Evolutionary conservation across 2,329 filamentous ascomycete species (phyloP).

Genomic region (Fonsecaea erecta): DNA sequence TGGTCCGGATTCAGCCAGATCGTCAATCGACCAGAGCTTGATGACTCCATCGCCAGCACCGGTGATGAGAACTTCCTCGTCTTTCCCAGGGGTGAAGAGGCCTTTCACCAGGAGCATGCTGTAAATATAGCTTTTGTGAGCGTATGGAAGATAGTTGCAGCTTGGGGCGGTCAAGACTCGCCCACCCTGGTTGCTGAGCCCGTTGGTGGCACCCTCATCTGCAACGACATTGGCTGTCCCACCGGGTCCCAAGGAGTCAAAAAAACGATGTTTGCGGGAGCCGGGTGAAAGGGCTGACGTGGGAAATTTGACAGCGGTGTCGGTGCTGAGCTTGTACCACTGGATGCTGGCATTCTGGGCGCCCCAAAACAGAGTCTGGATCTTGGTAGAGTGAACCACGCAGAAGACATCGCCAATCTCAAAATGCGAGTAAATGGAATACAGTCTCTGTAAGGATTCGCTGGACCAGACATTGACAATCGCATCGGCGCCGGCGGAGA

Average conservation of each 20-base stretch:
- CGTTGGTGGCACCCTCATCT: slow-evolving; percentile 52
- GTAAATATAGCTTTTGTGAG: slow-evolving; percentile 94
- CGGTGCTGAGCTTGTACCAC: slow-evolving; percentile 78
- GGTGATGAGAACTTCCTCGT: slow-evolving; percentile 80
- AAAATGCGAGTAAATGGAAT: slow-evolving; percentile 90
- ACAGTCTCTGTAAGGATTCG: slow-evolving; percentile 71
- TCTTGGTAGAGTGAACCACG: slow-evolving; percentile 79
- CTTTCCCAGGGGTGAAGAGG: slow-evolving; percentile 69
- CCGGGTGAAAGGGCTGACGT: slow-evolving; percentile 71
- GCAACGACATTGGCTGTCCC: slow-evolving; percentile 67
- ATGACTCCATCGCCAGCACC: slow-evolving; percentile 93
- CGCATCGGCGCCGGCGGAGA: slow-evolving; percentile 91
- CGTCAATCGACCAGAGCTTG: slow-evolving; percentile 73
- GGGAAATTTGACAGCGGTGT: slow-evolving; percentile 62
- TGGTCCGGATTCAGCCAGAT: slow-evolving; percentile 60
- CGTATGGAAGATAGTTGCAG: slow-evolving; percentile 81
- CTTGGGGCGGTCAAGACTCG: slow-evolving; percentile 79
- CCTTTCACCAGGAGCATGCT: slow-evolving; percentile 88
- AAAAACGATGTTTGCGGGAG: slow-evolving; percentile 79
- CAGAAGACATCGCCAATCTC: slow-evolving; percentile 97
- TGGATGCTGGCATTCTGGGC: slow-evolving; percentile 70
- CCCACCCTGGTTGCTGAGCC: slow-evolving; percentile 59
- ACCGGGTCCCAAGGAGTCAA: slow-evolving; percentile 83
- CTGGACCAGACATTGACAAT: slow-evolving; percentile 95
- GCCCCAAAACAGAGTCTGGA: slow-evolving; percentile 85